A percentile compares a stretch with the other conserved stretches of the same genome.
Conservation (phyloP, 1,284 basidiomycete genomes). For the Cystobasidium pallidum region DNA sequence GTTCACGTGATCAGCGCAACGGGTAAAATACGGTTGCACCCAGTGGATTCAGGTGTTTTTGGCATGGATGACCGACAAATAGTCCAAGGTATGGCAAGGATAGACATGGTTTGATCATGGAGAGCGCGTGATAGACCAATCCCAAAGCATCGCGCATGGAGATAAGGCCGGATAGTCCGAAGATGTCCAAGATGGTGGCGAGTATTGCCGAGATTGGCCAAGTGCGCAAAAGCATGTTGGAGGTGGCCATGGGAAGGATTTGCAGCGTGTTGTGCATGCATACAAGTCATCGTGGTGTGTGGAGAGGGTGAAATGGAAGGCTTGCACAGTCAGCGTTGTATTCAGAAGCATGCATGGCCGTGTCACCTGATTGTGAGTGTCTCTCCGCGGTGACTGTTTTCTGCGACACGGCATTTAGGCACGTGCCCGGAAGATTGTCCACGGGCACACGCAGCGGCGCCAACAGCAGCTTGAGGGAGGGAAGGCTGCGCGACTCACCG, state of each 20-base stretch:
- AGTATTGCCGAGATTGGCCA: background rate
- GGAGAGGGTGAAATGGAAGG: background rate
- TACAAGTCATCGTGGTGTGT: no score
- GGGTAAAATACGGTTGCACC: no score
- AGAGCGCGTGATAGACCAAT: background rate
- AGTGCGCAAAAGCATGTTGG: background rate
- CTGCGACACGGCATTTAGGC: background rate
- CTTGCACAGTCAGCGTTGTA: background rate
- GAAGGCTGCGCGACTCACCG: slow-evolving; percentile 63
- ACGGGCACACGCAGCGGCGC: slow-evolving; percentile 60
- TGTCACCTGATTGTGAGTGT: slow-evolving; percentile 9
- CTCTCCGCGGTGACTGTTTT: slow-evolving; percentile 1
- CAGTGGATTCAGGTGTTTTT: no score
- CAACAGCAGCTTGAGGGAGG: slow-evolving; percentile 79
- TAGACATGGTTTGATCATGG: background rate
- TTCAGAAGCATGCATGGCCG: background rate
- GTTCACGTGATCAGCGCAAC: no score
- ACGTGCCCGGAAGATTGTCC: background rate
- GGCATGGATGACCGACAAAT: no score
- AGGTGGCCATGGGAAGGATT: background rate
- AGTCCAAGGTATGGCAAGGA: no score
- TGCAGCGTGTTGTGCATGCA: background rate
- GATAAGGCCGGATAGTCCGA: background rate
- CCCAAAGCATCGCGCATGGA: background rate
- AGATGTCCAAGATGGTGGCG: background rate